These are phyloP conservation scores for Zymoseptoria tritici DNA, from an alignment of 2,329 filamentous ascomycete genomes.

Conservation along the genomic window DNA sequence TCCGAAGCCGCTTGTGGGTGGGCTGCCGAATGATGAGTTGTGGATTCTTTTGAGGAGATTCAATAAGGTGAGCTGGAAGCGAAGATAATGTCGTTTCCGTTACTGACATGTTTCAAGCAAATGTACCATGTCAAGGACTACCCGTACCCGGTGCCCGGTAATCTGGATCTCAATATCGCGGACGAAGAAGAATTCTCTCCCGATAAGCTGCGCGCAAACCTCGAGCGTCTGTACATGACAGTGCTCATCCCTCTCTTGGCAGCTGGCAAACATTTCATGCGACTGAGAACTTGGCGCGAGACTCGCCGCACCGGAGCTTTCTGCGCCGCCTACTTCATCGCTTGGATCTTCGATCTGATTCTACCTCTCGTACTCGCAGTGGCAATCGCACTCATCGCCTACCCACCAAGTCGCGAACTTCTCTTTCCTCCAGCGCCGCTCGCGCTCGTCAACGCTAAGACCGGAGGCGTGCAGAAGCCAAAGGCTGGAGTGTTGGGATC, in stretches of 20 bases:
- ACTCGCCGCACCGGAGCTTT: constrained; percentile 60
- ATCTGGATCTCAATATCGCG: constrained; percentile 71
- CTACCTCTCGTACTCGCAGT: constrained; percentile 53
- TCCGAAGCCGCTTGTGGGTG: constrained; percentile 55
- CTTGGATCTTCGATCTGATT: constrained; percentile 68
- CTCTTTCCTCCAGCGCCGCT: constrained; percentile 74
- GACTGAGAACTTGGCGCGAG: constrained; percentile 75
- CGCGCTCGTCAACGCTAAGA: constrained; percentile 60
- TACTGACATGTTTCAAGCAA: constrained; percentile 38
- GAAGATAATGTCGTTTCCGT: too few species aligned
- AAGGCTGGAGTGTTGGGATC: constrained; percentile 68
- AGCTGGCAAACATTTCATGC: constrained; percentile 64
- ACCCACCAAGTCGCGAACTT: constrained; percentile 52
- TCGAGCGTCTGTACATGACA: constrained; percentile 77
- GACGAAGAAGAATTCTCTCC: constrained; percentile 80
- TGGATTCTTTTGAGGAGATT: constrained; percentile 67
- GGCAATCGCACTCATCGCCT: constrained; percentile 58
- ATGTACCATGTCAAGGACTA: constrained; percentile 66
- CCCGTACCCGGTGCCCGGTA: constrained; percentile 52
- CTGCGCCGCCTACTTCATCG: constrained; percentile 52
- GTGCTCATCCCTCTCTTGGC: constrained; percentile 60
- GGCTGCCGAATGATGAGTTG: constrained; percentile 63
- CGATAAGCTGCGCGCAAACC: constrained; percentile 68
- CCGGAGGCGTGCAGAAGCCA: constrained; percentile 70
- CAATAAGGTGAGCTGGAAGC: constrained; percentile 51